These are phyloP conservation scores for Schizochytrium sp. DNA, from an alignment of 108 stramenopile species.

Conservation along the genomic window DNA sequence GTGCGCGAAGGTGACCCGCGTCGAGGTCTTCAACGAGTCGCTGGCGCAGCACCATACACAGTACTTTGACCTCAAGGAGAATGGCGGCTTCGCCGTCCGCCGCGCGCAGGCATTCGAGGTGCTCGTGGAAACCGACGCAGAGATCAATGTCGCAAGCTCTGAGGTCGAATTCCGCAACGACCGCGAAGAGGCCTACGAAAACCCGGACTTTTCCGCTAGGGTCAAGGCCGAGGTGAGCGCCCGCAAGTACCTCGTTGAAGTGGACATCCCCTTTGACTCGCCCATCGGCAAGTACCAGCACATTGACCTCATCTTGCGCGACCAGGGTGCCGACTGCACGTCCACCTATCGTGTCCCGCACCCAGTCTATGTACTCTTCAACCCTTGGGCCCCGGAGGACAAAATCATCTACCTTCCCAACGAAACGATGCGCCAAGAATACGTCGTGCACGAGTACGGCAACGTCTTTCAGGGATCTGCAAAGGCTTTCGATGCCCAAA, in stretches of 20 bases:
- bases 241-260: background rate
- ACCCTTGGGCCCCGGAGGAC: conserved; percentile 2
- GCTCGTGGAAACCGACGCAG: background rate
- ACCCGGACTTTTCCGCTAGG: background rate
- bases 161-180: background rate
- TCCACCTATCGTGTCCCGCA: background rate
- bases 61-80: background rate
- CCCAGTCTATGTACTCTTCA: background rate
- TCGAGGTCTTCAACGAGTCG: background rate
- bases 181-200: background rate
- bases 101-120: background rate
- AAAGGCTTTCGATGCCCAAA: background rate
- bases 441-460: background rate
- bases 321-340: background rate
- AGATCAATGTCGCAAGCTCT: background rate
- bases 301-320: background rate
- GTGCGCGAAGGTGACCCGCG: background rate
- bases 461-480: background rate
- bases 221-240: background rate
- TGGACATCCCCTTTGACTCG: background rate
- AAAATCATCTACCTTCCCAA: background rate
- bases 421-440: background rate
- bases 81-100: background rate
- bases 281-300: conserved; percentile 16
- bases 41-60: background rate